These are phyloP conservation scores for Curvularia sp. DNA, from an alignment of 2,329 filamentous ascomycete genomes.

Conservation along the genomic window DNA sequence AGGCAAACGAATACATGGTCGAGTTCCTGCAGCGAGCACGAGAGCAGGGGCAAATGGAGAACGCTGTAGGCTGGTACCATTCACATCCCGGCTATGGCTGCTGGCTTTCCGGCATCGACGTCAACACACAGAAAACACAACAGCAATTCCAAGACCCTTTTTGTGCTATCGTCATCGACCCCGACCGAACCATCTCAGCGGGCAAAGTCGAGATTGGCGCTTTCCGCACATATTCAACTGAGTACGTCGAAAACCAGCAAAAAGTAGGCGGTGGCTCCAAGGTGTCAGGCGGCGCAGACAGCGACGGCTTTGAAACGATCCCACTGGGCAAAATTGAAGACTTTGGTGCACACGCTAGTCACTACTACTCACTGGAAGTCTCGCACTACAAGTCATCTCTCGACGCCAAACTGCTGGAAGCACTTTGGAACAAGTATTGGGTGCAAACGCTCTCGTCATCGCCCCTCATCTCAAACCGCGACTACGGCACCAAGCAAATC, in stretches of 20 bases:
- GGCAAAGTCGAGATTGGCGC: slow-evolving; percentile 98
- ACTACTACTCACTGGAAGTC: slow-evolving; percentile 91
- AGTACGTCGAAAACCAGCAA: slow-evolving; percentile 61
- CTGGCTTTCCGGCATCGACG: slow-evolving; percentile 97
- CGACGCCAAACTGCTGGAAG: slow-evolving; percentile 83
- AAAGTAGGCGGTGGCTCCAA: slow-evolving; percentile 45
- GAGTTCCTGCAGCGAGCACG: slow-evolving; percentile 80
- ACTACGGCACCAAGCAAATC: slow-evolving; percentile 93
- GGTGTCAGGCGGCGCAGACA: slow-evolving; percentile 47
- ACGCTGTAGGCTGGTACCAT: slow-evolving; percentile 98
- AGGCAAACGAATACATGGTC: slow-evolving; percentile 97
- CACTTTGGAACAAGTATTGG: slow-evolving; percentile 99
- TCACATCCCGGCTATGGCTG: slow-evolving; percentile 97
- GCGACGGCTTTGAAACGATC: slow-evolving; percentile 76
- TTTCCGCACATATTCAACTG: slow-evolving; percentile 86
- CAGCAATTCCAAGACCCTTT: slow-evolving; percentile 90
- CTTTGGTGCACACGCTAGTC: slow-evolving; percentile 88
- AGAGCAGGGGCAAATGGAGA: slow-evolving; percentile 80
- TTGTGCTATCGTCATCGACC: slow-evolving; percentile 94
- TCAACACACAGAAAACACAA: slow-evolving; percentile 84
- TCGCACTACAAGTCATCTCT: slow-evolving; percentile 94
- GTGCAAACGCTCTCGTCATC: slow-evolving; percentile 93
- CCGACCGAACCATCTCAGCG: slow-evolving; percentile 90
- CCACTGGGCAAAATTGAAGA: slow-evolving; percentile 94
- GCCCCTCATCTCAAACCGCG: slow-evolving; percentile 88